Percentiles rank a stretch among this genome's conserved stretches.
phyloP scores from a whole-genome alignment of 345 rosid species.

The Boechera stricta region DNA sequence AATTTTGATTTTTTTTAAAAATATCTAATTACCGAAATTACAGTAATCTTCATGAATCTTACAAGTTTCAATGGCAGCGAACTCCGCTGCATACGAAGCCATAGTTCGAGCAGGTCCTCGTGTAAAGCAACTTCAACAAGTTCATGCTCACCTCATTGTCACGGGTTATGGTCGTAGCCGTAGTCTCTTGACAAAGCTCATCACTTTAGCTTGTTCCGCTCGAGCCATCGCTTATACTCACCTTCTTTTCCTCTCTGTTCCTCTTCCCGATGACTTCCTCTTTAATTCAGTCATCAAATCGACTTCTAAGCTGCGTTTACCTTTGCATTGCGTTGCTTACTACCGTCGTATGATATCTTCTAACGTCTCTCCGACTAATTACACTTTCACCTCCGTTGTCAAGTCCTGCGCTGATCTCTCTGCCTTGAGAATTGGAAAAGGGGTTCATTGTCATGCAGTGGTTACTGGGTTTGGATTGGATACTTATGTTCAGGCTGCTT shows the following conservation, averaged over 20 bases:
- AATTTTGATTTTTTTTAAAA: no score
- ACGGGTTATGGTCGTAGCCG: constrained; percentile 62
- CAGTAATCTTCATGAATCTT: not conserved
- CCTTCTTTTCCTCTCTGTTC: constrained; percentile 58
- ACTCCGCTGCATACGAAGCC: constrained; percentile 61
- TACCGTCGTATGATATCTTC: constrained; percentile 62
- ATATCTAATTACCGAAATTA: no score
- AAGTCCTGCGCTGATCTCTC: constrained; percentile 73
- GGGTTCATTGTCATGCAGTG: constrained; percentile 65
- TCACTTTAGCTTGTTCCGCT: constrained; percentile 64
- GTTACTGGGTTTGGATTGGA: constrained; percentile 65
- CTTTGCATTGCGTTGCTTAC: constrained; percentile 56
- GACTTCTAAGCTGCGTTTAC: constrained; percentile 57
- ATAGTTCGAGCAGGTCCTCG: constrained; percentile 74
- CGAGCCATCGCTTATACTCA: constrained; percentile 59
- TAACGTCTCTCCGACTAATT: constrained; percentile 57
- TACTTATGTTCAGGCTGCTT: constrained; percentile 66
- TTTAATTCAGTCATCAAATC: constrained; percentile 66
- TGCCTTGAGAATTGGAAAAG: constrained; percentile 53
- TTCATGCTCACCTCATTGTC: constrained; percentile 60
- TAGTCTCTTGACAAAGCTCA: constrained; percentile 77
- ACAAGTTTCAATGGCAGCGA: constrained; percentile 40
- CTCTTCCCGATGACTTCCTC: constrained; percentile 74
- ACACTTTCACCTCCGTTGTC: constrained; percentile 73
- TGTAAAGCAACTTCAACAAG: constrained; percentile 67